Base-by-base conservation (phyloP, 257 asterid genomes). In the Gentiana straminea region DNA sequence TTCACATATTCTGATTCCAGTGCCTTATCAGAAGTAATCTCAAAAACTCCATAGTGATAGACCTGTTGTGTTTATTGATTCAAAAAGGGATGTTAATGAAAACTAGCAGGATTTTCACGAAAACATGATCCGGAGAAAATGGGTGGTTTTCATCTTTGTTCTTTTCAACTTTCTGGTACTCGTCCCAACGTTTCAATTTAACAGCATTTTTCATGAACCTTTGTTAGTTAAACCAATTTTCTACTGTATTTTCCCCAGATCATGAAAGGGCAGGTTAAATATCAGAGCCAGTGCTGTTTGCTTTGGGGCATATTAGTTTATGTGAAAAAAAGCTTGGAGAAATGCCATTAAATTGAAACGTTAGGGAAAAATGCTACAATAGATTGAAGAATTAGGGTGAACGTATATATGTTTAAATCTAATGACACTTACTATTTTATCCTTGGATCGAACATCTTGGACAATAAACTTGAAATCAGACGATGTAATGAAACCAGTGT, bases 381-480 rank as follows among this genome's bases (percentile, higher is more conserved):
- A 44, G 41, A 33, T 37, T 35, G 32, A 44, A 24, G 24, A 24
- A 24, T 24, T 24, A 24, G 24, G 24, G 24, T 24, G 24, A 24
- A 24, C 24, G 24, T 24, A 24, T 24, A 24, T 24, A 24, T 24
- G 34, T 5, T 34, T 8, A 44, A 35, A 6, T 2, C 8, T 5
- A 55, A 36, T 34, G 44, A 48, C 64, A 67, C 80, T 9, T 44
- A 89, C 94, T 47, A 80, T 75, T 64, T 79, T 82, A 58, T 84
- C 86, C 79, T 73, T 86, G 58, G 81, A 71, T 66, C 95, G 91
- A 65, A 75, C 97, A 69, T 80, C 94, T 51, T 84, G 77, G 64
- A 89, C 94, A 48, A 69, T 38, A 73, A 84, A 78, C 5, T 57
- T 80, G 82, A 74, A 76, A 33, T 61, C 58, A 2, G 70, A 54